Evolutionary conservation across 2,329 filamentous ascomycete species (phyloP).

Genomic region (Xylariaceae sp.): DNA sequence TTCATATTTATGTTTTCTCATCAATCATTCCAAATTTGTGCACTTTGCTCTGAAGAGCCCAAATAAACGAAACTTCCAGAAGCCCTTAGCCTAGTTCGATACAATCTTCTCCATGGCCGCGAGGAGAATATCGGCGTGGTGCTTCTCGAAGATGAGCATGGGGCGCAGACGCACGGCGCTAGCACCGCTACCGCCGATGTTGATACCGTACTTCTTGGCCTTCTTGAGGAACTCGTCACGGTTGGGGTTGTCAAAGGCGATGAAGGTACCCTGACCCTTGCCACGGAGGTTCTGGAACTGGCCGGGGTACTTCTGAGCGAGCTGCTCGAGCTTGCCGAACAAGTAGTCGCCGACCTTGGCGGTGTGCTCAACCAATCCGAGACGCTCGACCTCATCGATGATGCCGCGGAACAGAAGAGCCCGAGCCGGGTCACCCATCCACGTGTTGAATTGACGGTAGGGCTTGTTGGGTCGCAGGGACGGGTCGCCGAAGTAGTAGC

Average conservation of each 20-base stretch:
- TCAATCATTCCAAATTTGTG: too few relatives aligned
- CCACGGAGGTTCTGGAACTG: constrained; percentile 81
- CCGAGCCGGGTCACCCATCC: constrained; percentile 89
- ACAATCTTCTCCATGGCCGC: constrained; percentile 72
- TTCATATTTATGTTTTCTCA: too few relatives aligned
- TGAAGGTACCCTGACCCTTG: constrained; percentile 84
- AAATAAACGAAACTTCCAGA: background rate
- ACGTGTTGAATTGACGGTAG: constrained; percentile 95
- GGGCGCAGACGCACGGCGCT: constrained; percentile 73
- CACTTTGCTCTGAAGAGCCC: background rate
- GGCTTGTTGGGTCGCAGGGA: constrained; percentile 83
- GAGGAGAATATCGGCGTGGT: constrained; percentile 80
- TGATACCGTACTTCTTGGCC: constrained; percentile 76
- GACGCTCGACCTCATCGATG: constrained; percentile 70
- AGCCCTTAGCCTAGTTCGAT: constrained; percentile 33
- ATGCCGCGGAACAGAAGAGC: constrained; percentile 83
- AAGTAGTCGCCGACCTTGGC: constrained; percentile 74
- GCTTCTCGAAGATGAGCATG: constrained; percentile 89
- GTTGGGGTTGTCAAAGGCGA: constrained; percentile 80
- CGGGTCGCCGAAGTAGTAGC: constrained; percentile 83
- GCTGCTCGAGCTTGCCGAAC: constrained; percentile 60
- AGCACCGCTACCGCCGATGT: constrained; percentile 78
- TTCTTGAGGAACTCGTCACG: constrained; percentile 73
- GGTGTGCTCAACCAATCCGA: constrained; percentile 75
- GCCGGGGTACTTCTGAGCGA: constrained; percentile 66